These are phyloP conservation scores for Ascochyta rabiei DNA, from an alignment of 2,329 filamentous ascomycete species.

Conservation along the genomic window DNA sequence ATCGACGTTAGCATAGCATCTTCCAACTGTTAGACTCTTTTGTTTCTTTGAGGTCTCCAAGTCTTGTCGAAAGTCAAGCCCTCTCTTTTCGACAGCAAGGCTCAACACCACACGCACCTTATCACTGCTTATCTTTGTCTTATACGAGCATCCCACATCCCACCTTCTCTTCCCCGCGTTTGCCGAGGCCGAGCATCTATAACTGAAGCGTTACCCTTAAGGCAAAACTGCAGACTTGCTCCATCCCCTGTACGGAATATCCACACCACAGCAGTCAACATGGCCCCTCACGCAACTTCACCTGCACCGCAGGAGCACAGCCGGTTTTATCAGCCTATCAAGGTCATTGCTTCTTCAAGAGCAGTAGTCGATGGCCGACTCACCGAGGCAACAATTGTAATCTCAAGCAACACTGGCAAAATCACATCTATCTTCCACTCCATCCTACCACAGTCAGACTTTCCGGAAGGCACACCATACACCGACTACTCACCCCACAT, in stretches of 20 bases:
- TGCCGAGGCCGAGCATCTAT: conserved; percentile 26
- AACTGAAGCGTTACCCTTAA: conserved; percentile 1
- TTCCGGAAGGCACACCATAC: conserved; percentile 75
- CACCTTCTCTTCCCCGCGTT: conserved; percentile 29
- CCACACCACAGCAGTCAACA: conserved; percentile 20
- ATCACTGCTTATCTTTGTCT: conserved; percentile 45
- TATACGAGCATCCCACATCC: conserved; percentile 19
- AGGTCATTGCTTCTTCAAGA: conserved; percentile 82
- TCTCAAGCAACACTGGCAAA: conserved; percentile 81
- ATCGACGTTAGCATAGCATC: neutral
- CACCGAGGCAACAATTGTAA: conserved; percentile 80
- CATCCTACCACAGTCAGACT: conserved; percentile 75
- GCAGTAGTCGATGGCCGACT: conserved; percentile 79
- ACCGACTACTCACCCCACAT: conserved; percentile 84
- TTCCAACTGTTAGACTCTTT: neutral
- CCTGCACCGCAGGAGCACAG: conserved; percentile 38
- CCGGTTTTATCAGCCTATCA: conserved; percentile 57
- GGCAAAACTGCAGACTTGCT: conserved; percentile 1
- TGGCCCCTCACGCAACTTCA: conserved; percentile 48
- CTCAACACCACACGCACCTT: conserved; percentile 30
- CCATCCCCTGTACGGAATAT: neutral
- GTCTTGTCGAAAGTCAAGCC: neutral
- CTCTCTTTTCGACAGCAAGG: conserved; percentile 18
- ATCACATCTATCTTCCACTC: conserved; percentile 77
- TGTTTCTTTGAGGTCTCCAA: neutral